Conservation (phyloP, 371 early-diverging fungal species). For the Nosema bombycis region DNA sequence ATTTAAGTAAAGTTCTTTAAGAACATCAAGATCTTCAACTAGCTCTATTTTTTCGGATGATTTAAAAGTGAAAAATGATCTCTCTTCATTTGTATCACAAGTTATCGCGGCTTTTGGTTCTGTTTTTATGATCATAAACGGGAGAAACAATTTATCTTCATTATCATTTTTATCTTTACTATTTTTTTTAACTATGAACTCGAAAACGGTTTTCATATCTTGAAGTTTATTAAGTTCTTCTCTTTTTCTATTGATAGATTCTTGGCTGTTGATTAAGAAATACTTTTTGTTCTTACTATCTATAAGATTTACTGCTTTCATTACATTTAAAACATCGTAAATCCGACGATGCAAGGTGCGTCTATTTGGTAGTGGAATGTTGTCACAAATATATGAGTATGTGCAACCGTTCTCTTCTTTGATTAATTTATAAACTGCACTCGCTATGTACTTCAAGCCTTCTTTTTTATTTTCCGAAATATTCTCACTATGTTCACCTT, state of each 20-base stretch:
- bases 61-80: conserved; percentile 52
- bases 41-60: conserved; percentile 43
- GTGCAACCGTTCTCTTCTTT: conserved; percentile 48
- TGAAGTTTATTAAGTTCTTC: conserved; percentile 44
- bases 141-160: conserved; percentile 49
- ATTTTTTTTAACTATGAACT: conserved; percentile 47
- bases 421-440: conserved; percentile 39
- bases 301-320: conserved; percentile 57
- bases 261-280: conserved; percentile 26
- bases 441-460: conserved; percentile 56
- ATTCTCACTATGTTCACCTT: conserved; percentile 1
- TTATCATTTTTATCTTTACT: neutral
- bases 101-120: conserved; percentile 44
- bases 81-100: conserved; percentile 62
- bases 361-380: conserved; percentile 33
- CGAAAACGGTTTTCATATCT: conserved; percentile 53
- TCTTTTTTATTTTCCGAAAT: conserved; percentile 39
- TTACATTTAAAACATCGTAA: conserved; percentile 60
- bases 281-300: conserved; percentile 47
- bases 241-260: conserved; percentile 38
- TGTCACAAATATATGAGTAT: conserved; percentile 45
- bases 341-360: conserved; percentile 56
- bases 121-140: conserved; percentile 56
- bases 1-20: conserved; percentile 38
- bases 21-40: conserved; percentile 57